Base-by-base conservation (phyloP, 176 grass and related monocot species). In the Puccinellia tenuiflora region DNA sequence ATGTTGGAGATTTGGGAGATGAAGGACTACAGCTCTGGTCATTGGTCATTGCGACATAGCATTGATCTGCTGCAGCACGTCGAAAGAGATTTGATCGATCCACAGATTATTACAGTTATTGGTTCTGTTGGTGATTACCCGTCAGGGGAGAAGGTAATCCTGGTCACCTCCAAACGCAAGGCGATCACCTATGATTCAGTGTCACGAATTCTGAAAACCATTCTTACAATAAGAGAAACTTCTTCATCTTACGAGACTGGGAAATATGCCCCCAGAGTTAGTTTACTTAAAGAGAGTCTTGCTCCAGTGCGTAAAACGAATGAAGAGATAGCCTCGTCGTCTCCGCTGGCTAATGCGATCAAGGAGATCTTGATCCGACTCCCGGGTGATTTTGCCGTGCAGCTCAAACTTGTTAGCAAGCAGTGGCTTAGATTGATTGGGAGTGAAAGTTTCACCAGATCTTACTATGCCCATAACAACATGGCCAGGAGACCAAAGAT, bases 361-460 rank as follows among this genome's bases (percentile, higher is more conserved):
- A 70, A 68, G 50, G 75, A 85, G 37, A 33, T 85, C 38, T 40
- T 80, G 20, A 5, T 80, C 20, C 78, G 78, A 9, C 78, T 80
- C 26, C 78, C 59, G 2, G 61, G 18, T 35, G 18, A 45, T 30
- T 37, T 13, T 30, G 28, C 9, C 11, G n/a, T 42, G 14, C 53
- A 78, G 9, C 34, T 34, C 42, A 80, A 80, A 22, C 43, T 80
- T 67, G 61, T 68, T 7, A 22, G 20, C 38, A 75, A 37, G 6
- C 21, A 75, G 7, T 80, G 78, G 61, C 60, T 12, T 46, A 35
- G 29, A 21, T 37, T 80, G 5, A 51, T 80, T 14, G 40, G 65
- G 78, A 66, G 29, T 51, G 61, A 67, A 52, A 66, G 59, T 43
- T 68, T 80, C 61, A 22, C 12, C 10, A 9, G 18, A 31, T 48